These are phyloP conservation scores for Colletotrichum lindemuthianum DNA, from an alignment of 2,329 filamentous ascomycete genomes.

Conservation along the genomic window DNA sequence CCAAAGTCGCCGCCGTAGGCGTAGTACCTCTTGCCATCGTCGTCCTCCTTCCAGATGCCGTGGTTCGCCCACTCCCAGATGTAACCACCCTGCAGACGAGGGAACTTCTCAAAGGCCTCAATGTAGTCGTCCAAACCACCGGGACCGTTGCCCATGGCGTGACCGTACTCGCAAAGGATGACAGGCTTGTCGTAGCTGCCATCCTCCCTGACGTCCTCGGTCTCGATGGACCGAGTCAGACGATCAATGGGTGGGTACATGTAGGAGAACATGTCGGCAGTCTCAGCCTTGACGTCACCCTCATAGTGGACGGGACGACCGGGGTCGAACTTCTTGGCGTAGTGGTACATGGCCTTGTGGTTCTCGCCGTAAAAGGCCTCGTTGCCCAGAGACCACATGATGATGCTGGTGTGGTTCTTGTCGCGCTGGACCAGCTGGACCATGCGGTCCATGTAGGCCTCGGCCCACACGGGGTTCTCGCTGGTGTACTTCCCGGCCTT, in stretches of 20 bases:
- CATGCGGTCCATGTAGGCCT: constrained; percentile 75
- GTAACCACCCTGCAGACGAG: constrained; percentile 72
- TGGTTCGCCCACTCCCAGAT: constrained; percentile 76
- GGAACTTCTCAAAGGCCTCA: constrained; percentile 68
- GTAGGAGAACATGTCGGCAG: constrained; percentile 73
- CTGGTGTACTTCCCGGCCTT: constrained; percentile 68
- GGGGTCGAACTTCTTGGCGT: constrained; percentile 66
- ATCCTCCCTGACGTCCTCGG: constrained; percentile 53
- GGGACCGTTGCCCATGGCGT: constrained; percentile 80
- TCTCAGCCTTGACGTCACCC: constrained; percentile 67
- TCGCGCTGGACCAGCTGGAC: constrained; percentile 72
- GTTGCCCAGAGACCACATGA: constrained; percentile 80
- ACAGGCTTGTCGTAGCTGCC: constrained; percentile 65
- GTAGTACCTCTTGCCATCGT: constrained; percentile 58
- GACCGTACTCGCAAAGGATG: constrained; percentile 66
- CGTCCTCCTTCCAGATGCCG: constrained; percentile 60
- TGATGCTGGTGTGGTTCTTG: constrained; percentile 76
- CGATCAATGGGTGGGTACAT: constrained; percentile 71
- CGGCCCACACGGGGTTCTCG: constrained; percentile 69
- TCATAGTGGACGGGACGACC: constrained; percentile 74
- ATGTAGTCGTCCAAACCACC: constrained; percentile 76
- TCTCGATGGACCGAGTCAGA: constrained; percentile 57
- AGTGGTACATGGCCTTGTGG: constrained; percentile 74
- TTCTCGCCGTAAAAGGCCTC: constrained; percentile 78
- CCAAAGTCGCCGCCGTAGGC: constrained; percentile 72